A percentile compares a stretch with the other conserved stretches of the same genome.
Conservation (phyloP, 2,329 filamentous ascomycete genomes). For the Fusarium napiforme region DNA sequence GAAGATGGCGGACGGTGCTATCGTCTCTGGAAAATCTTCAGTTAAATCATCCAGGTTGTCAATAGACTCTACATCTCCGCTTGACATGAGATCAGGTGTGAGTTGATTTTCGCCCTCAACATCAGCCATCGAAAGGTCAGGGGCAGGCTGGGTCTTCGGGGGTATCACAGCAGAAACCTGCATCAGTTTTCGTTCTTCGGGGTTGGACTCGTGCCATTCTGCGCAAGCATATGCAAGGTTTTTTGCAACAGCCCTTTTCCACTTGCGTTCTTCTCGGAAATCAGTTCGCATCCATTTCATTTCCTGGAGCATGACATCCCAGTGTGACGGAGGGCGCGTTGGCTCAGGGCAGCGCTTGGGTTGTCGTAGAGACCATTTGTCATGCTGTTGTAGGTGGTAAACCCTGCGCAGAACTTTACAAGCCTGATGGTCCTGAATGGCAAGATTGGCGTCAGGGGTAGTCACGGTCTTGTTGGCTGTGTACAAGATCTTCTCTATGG, state of each 20-base stretch:
- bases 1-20: slow-evolving; percentile 83
- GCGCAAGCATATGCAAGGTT: slow-evolving; percentile 86
- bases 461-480: slow-evolving; percentile 91
- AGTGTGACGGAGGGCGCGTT: slow-evolving; percentile 78
- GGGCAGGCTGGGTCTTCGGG: slow-evolving; percentile 49
- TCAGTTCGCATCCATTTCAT: slow-evolving; percentile 99
- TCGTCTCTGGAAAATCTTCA: slow-evolving; percentile 58
- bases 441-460: slow-evolving; percentile 84
- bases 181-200: slow-evolving; percentile 71
- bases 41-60: slow-evolving; percentile 54
- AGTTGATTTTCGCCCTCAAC: slow-evolving; percentile 58
- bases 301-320: slow-evolving; percentile 88
- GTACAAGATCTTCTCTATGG: slow-evolving; percentile 76
- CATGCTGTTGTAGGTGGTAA: slow-evolving; percentile 88
- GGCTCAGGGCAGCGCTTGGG: slow-evolving; percentile 87
- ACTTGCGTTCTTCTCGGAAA: slow-evolving; percentile 92
- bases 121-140: slow-evolving; percentile 51
- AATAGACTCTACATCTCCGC: slow-evolving; percentile 69
- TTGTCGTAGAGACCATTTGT: slow-evolving; percentile 93
- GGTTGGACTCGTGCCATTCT: slow-evolving; percentile 76
- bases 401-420: slow-evolving; percentile 87
- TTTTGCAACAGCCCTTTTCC: slow-evolving; percentile 85
- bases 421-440: slow-evolving; percentile 86
- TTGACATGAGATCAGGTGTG: slow-evolving; percentile 75
- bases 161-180: slow-evolving; percentile 72